Evolutionary conservation across 2,329 filamentous ascomycete genomes (phyloP).

Genomic region (Graphilbum ipis-grandicollis): DNA sequence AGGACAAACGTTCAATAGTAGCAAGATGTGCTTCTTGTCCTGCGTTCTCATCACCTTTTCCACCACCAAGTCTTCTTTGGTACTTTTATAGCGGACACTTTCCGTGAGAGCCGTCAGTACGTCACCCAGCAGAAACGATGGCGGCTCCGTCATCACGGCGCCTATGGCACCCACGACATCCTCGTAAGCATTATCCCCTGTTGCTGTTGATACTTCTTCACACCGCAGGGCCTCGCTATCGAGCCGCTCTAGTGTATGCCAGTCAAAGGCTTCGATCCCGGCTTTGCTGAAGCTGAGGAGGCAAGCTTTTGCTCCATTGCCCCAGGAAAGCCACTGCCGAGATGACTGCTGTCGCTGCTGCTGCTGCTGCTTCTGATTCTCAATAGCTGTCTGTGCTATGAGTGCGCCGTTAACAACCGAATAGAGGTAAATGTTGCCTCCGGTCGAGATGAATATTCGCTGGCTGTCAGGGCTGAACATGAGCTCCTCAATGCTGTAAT

Average conservation of each 20-base stretch:
- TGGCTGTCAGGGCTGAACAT: neutral
- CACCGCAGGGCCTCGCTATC: too few species aligned
- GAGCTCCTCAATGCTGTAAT: neutral
- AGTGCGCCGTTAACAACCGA: neutral
- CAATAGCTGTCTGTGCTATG: neutral
- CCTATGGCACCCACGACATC: too few species aligned
- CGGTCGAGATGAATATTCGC: neutral
- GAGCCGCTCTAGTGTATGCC: neutral
- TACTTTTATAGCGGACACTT: neutral
- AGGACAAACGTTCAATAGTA: too few species aligned
- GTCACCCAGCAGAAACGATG: neutral
- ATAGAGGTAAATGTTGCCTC: neutral
- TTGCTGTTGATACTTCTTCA: too few species aligned
- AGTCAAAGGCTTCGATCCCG: neutral
- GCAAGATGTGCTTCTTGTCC: neutral
- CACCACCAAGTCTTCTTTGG: neutral
- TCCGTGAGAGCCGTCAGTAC: neutral
- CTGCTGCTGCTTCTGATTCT: neutral
- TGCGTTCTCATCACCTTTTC: neutral
- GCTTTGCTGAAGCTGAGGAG: neutral
- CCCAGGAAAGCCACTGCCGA: neutral
- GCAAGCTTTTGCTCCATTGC: too few species aligned
- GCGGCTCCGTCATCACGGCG: too few species aligned
- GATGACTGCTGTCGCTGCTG: neutral
- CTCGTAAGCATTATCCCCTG: too few species aligned